These are phyloP conservation scores for Teunomyces funiuensis DNA, from an alignment of 805 yeast species.

Conservation along the genomic window DNA sequence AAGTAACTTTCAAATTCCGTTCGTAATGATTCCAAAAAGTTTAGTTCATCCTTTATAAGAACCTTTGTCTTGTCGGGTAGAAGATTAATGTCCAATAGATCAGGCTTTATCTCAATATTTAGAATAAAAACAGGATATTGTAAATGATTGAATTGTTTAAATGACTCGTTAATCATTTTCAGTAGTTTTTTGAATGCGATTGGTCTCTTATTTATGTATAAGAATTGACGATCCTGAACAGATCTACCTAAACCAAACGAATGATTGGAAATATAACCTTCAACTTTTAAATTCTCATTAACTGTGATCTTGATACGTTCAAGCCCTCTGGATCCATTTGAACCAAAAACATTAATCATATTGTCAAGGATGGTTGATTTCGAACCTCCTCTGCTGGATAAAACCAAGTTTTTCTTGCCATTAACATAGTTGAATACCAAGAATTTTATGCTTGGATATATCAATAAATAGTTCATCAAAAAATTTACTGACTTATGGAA, in stretches of 20 bases:
- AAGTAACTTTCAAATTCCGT: constrained; percentile 51
- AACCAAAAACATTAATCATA: constrained; percentile 68
- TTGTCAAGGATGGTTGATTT: constrained; percentile 43
- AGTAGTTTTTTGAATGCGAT: constrained; percentile 53
- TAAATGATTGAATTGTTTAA: constrained; percentile 64
- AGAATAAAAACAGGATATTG: constrained; percentile 73
- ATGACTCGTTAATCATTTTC: constrained; percentile 69
- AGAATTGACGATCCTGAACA: constrained; percentile 69
- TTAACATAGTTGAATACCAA: constrained; percentile 51
- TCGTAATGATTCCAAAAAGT: constrained; percentile 55
- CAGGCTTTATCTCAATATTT: constrained; percentile 54
- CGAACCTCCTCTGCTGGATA: constrained; percentile 61
- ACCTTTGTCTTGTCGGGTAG: constrained; percentile 87
- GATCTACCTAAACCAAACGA: constrained; percentile 72
- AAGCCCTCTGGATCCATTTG: constrained; percentile 60
- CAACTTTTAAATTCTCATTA: constrained; percentile 35
- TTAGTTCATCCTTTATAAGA: constrained; percentile 62
- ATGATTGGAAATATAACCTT: constrained; percentile 72
- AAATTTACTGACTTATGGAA: constrained; percentile 64
- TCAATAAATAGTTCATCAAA: constrained; percentile 67
- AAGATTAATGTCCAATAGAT: constrained; percentile 75
- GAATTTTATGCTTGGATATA: constrained; percentile 57
- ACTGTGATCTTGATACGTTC: constrained; percentile 46
- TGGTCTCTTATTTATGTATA: constrained; percentile 78
- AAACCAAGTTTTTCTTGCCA: constrained; percentile 48